Percentiles rank a stretch among this genome's conserved stretches.
Evolutionary conservation across 179 eudicot genomes (phyloP).

Genomic region (Heliamphora ciliata): DNA sequence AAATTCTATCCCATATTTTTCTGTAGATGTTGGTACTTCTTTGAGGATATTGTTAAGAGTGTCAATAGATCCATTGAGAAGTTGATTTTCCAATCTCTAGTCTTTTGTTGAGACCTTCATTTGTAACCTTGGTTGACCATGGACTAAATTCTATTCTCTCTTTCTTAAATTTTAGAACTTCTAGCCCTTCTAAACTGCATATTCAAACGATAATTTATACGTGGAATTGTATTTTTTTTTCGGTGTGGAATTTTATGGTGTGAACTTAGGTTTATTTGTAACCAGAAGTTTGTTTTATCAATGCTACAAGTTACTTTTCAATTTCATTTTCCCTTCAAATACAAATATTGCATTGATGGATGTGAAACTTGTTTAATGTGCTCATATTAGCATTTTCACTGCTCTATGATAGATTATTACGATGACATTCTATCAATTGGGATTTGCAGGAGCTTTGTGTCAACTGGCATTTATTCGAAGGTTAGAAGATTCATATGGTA

Average conservation of each 20-base stretch:
- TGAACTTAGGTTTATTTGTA: neutral
- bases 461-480: conserved; percentile 63
- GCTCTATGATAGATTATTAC: neutral
- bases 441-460: conserved; percentile 57
- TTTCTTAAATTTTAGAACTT: neutral
- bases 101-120: neutral
- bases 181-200: neutral
- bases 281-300: neutral
- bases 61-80: neutral
- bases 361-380: neutral
- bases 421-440: conserved; percentile 19
- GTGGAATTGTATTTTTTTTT: neutral
- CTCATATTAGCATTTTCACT: neutral
- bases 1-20: neutral
- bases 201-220: neutral
- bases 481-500: conserved; percentile 74
- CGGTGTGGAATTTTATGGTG: neutral
- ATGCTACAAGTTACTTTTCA: neutral
- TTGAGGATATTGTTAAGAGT: too few relatives aligned
- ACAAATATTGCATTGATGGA: neutral
- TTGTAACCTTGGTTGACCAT: conserved; percentile 12
- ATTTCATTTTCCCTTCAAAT: neutral
- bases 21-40: neutral
- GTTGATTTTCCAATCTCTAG: neutral
- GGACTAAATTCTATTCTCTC: neutral